Percentiles rank a stretch among this genome's conserved stretches.
Conservation (phyloP, 345 rosid genomes). For the Populus euphratica region DNA sequence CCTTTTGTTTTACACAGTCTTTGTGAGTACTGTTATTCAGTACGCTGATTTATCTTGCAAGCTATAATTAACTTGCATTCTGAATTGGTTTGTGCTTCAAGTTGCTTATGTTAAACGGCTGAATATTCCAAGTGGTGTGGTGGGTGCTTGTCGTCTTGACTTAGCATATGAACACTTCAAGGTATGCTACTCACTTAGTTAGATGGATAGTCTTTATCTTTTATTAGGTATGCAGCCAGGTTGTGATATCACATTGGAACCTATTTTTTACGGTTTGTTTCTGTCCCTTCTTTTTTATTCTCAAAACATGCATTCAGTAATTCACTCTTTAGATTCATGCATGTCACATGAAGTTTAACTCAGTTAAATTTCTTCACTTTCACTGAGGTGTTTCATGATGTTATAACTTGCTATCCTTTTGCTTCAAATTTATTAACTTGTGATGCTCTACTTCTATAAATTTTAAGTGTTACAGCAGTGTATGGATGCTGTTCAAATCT, state of each 20-base stretch:
- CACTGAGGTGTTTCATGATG: background rate
- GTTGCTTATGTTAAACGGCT: slow-evolving; percentile 80
- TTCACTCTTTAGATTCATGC: background rate
- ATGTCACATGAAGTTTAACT: background rate
- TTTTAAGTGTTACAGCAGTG: background rate
- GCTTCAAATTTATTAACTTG: background rate
- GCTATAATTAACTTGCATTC: slow-evolving; percentile 3
- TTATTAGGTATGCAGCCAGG: background rate
- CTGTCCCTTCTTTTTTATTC: background rate
- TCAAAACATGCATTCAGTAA: background rate
- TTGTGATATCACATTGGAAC: slow-evolving; percentile 1
- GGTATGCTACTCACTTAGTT: slow-evolving; percentile 43
- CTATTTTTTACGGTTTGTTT: background rate
- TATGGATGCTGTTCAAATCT: background rate
- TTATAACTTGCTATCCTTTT: background rate
- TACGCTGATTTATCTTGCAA: background rate
- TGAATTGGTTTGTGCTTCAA: slow-evolving; percentile 28
- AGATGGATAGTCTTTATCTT: slow-evolving; percentile 4
- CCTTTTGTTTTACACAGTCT: background rate
- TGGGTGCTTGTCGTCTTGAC: slow-evolving; percentile 96
- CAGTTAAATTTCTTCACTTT: background rate
- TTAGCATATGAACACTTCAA: slow-evolving; percentile 97
- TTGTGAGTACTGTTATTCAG: background rate
- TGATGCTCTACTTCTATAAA: background rate
- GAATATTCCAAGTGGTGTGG: slow-evolving; percentile 92